phyloP scores from a whole-genome alignment of 78 protist species.

The Dictyostelium purpureum region DNA sequence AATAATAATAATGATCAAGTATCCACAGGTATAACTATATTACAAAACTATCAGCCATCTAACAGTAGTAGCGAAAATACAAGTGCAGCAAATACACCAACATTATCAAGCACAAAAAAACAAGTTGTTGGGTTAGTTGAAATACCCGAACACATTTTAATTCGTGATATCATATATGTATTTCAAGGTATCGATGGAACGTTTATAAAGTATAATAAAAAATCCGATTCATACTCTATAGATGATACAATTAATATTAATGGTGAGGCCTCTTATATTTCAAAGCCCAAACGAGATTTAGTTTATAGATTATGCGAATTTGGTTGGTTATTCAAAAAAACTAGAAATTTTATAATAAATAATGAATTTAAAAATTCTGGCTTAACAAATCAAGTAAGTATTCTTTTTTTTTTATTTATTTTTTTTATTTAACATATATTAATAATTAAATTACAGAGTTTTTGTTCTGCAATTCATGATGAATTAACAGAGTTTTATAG shows the following conservation, averaged over 20 bases:
- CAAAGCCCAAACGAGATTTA: slow-evolving; percentile 47
- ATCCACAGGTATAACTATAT: neutral
- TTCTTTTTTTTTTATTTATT: neutral
- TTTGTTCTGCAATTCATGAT: slow-evolving; percentile 64
- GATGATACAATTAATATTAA: slow-evolving; percentile 1
- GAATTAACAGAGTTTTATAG: slow-evolving; percentile 73
- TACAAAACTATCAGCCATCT: neutral
- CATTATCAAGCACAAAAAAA: neutral
- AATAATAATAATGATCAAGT: neutral
- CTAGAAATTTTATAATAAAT: slow-evolving; percentile 21
- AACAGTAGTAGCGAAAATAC: neutral
- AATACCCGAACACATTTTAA: slow-evolving; percentile 29
- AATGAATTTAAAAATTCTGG: slow-evolving; percentile 18
- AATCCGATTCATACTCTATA: neutral
- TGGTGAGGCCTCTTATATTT: neutral
- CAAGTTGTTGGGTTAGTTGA: neutral
- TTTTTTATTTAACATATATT: neutral
- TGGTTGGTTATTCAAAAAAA: slow-evolving; percentile 69
- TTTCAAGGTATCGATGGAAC: slow-evolving; percentile 72
- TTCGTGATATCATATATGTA: slow-evolving; percentile 43
- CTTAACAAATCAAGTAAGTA: slow-evolving; percentile 53
- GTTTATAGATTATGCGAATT: slow-evolving; percentile 41
- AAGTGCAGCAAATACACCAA: neutral
- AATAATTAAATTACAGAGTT: slow-evolving; percentile 25
- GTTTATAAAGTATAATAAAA: slow-evolving; percentile 31